phyloP scores from a whole-genome alignment of 2,329 filamentous ascomycete genomes.

The Ophiocordyceps unilateralis region DNA sequence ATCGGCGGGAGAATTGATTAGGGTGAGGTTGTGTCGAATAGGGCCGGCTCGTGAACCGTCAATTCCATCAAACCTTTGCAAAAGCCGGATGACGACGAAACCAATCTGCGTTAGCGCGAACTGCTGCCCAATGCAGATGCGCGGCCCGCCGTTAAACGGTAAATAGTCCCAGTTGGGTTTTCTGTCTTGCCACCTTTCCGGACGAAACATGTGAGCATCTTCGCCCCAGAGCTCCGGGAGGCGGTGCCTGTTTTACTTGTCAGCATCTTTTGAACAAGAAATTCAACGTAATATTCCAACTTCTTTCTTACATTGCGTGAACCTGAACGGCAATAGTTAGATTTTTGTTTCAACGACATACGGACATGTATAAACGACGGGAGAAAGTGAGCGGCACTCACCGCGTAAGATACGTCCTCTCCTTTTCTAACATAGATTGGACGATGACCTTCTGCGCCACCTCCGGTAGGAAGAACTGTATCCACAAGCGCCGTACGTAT shows the following conservation, averaged over 20 bases:
- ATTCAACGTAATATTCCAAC: slow-evolving; percentile 1
- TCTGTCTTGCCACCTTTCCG: slow-evolving; percentile 19
- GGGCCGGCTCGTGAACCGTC: slow-evolving; percentile 6
- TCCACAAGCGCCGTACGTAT: slow-evolving; percentile 14
- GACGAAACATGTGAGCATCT: slow-evolving; percentile 21
- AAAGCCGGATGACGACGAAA: slow-evolving; percentile 8
- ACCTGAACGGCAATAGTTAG: not conserved
- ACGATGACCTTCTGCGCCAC: slow-evolving; percentile 25
- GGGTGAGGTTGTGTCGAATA: slow-evolving; percentile 5
- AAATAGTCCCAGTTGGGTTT: slow-evolving; percentile 10
- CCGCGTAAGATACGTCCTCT: slow-evolving; percentile 20
- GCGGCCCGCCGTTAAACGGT: slow-evolving; percentile 11
- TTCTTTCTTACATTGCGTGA: slow-evolving; percentile 1
- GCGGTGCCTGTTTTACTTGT: slow-evolving; percentile 11
- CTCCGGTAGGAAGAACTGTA: slow-evolving; percentile 32
- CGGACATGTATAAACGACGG: too few species aligned
- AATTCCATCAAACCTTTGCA: slow-evolving; percentile 7
- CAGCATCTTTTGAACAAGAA: slow-evolving; percentile 10
- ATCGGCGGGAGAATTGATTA: slow-evolving; percentile 7
- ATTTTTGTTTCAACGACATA: not conserved
- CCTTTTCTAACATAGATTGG: slow-evolving; percentile 33
- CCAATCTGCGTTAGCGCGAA: slow-evolving; percentile 10
- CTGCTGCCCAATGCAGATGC: slow-evolving; percentile 12
- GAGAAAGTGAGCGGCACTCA: slow-evolving; percentile 1
- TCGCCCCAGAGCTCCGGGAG: slow-evolving; percentile 19